These are phyloP conservation scores for Sarocladiaceae sp. DNA, from an alignment of 2,329 filamentous ascomycete species.

Conservation along the genomic window DNA sequence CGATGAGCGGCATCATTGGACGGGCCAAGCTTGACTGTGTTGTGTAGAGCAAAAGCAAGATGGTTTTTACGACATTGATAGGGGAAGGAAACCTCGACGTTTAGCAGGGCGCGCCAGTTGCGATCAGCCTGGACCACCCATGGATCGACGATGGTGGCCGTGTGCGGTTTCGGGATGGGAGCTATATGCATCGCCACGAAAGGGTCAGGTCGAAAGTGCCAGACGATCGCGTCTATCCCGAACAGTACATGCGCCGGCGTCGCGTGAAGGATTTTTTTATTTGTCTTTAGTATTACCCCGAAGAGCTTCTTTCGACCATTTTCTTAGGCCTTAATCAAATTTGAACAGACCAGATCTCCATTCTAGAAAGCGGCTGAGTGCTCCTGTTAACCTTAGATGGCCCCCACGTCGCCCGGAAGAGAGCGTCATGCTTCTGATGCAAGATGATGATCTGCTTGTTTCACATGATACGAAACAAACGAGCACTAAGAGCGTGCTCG, in stretches of 20 bases:
- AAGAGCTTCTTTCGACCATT: conserved; percentile 26
- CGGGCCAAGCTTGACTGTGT: conserved; percentile 13
- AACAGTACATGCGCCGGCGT: conserved; percentile 5
- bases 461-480: too few relatives aligned
- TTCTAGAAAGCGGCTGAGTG: background rate
- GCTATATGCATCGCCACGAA: background rate
- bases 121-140: background rate
- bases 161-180: background rate
- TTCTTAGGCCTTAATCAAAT: conserved; percentile 33
- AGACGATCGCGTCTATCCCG: background rate
- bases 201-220: conserved; percentile 3
- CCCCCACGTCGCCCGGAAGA: too few relatives aligned
- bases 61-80: conserved; percentile 4
- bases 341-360: conserved; percentile 15
- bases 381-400: too few relatives aligned
- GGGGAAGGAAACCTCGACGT: background rate
- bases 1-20: background rate
- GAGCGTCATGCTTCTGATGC: too few relatives aligned
- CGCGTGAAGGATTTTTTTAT: conserved; percentile 20
- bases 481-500: too few relatives aligned
- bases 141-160: background rate
- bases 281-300: conserved; percentile 30
- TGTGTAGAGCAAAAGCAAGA: conserved; percentile 19
- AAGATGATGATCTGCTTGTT: too few relatives aligned
- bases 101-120: background rate